Base-by-base conservation (phyloP, 2,329 filamentous ascomycete genomes). In the Alternaria ethzedia region DNA sequence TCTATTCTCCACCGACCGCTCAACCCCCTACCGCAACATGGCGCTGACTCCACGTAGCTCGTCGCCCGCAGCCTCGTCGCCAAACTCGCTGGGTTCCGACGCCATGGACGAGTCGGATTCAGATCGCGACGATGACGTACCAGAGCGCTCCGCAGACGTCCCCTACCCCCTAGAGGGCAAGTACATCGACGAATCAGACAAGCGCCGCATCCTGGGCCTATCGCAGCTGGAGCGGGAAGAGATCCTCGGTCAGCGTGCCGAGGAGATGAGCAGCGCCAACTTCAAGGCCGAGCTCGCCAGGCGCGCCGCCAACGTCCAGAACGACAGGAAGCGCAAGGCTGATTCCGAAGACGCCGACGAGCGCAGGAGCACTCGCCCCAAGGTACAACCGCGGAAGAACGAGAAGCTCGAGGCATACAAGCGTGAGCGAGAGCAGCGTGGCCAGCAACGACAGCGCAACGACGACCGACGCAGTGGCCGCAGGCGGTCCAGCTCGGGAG, bases 141-240 rank as follows among this genome's bases (percentile, higher is more conserved):
- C 73, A 21, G 85, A 86, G 51, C 86, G 88, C 54, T 86, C 89
- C 60, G 86, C 87, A 57, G 87, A 90, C 75, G 84, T 91, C 79
- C 74, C 89, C 59, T 96, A 96, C 76, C 94, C 95, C 0, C 87
- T 97, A 66, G 96, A 99, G 69, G 94, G 95, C 71, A 90, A 96
- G 74, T 92, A 88, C 78, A 85, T 87, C 64, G 86, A 88, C 73
- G 83, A 82, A 62, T 83, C 84, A 67, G 84, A 85, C 68, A 84
- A 82, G 71, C 76, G 79, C 10, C 70, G 91, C 55, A 96, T 99
- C 66, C 90, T 96, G 86, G 87, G 86, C 60, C 89, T 97, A 87
- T 90, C 94, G 28, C 94, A 98, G 82, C 90, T 98, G 55, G 90
- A 97, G 76, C 91, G 95, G 66, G 96, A 99, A 80, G 89, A 93